Conservation (phyloP, 192 early-diverging fungal species). For the Dissophora globulifera region DNA sequence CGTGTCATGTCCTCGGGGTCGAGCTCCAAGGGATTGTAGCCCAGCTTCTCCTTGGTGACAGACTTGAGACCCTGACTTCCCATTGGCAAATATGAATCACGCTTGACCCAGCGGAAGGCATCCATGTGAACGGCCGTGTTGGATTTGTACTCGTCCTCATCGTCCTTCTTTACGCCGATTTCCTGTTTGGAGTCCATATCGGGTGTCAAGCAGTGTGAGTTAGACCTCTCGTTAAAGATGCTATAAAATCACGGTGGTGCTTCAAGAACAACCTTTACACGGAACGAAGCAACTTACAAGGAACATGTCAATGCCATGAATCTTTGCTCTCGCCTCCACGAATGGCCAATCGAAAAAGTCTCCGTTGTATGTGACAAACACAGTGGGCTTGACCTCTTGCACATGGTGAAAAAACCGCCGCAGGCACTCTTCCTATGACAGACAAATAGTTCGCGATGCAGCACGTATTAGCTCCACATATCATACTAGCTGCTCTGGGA, state of each 20-base stretch:
- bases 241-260: no score
- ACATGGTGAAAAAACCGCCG: slow-evolving; percentile 95
- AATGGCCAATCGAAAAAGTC: slow-evolving; percentile 99
- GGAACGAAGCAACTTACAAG: slow-evolving; percentile 56
- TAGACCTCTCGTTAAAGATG: no score
- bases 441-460: no score
- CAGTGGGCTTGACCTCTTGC: slow-evolving; percentile 79
- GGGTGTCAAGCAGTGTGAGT: no score
- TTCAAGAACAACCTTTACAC: background rate
- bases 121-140: slow-evolving; percentile 94
- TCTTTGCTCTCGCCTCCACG: slow-evolving; percentile 83
- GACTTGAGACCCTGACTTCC: slow-evolving; percentile 98
- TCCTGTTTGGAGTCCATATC: slow-evolving; percentile 66
- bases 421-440: slow-evolving; percentile 72
- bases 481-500: no score
- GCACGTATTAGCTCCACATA: no score
- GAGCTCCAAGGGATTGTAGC: slow-evolving; percentile 97
- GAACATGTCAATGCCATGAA: slow-evolving; percentile 88
- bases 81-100: slow-evolving; percentile 96
- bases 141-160: slow-evolving; percentile 87
- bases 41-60: slow-evolving; percentile 94
- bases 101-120: slow-evolving; percentile 97
- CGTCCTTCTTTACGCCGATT: slow-evolving; percentile 84
- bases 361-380: slow-evolving; percentile 98
- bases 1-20: slow-evolving; percentile 99